phyloP scores from a whole-genome alignment of 2,329 filamentous ascomycete species.

The Aureobasidium namibiae region DNA sequence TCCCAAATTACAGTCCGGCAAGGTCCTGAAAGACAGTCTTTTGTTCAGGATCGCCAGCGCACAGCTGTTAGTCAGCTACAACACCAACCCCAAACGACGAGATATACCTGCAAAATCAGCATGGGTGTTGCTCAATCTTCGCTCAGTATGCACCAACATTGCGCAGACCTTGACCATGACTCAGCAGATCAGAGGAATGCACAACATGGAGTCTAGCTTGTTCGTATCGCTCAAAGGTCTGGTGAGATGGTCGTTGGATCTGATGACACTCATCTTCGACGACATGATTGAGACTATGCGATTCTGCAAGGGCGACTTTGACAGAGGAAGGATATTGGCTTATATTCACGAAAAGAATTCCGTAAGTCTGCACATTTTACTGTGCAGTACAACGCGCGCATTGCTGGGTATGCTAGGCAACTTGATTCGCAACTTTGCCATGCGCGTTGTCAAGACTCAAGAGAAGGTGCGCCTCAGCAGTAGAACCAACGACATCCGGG shows the following conservation, averaged over 20 bases:
- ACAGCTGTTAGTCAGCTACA: constrained; percentile 69
- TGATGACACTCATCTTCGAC: constrained; percentile 48
- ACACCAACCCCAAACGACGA: constrained; percentile 49
- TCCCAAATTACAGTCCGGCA: constrained; percentile 49
- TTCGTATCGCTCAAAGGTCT: constrained; percentile 66
- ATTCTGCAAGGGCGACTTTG: neutral
- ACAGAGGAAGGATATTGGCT: neutral
- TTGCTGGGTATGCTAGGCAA: constrained; percentile 63
- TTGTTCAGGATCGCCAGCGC: constrained; percentile 72
- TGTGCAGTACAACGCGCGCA: constrained; percentile 66
- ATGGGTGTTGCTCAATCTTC: constrained; percentile 65
- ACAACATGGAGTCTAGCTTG: constrained; percentile 46
- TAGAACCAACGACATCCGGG: neutral
- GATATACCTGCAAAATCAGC: constrained; percentile 65
- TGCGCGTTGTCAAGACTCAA: constrained; percentile 9
- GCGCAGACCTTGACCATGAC: constrained; percentile 20
- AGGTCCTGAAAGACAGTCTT: constrained; percentile 62
- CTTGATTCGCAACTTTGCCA: constrained; percentile 39
- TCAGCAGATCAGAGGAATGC: constrained; percentile 15
- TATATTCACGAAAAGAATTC: constrained; percentile 16
- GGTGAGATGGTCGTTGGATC: constrained; percentile 68
- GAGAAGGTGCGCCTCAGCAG: constrained; percentile 26
- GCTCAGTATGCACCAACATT: constrained; percentile 44
- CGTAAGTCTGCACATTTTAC: constrained; percentile 44
- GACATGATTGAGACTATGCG: constrained; percentile 34